A percentile compares a stretch with the other conserved stretches of the same genome.
phyloP scores from a whole-genome alignment of 768 basidiomycete species.

The Amanita phalloides region DNA sequence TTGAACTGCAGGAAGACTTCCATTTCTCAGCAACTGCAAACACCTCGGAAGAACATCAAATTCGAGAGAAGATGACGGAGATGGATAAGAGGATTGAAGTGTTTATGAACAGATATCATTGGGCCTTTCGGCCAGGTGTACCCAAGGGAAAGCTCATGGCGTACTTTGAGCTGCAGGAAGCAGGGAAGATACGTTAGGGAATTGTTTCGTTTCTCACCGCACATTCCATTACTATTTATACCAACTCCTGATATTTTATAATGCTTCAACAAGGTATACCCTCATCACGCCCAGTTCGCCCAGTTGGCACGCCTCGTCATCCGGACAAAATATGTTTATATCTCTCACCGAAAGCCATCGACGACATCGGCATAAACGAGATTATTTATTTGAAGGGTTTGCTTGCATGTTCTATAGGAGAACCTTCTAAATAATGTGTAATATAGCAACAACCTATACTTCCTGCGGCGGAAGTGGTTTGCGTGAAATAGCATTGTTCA shows the following conservation, averaged over 20 bases:
- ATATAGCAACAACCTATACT: no score
- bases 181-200: conserved; percentile 3
- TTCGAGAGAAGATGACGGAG: conserved; percentile 3
- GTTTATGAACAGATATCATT: conserved; percentile 4
- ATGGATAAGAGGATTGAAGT: conserved; percentile 2
- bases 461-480: no score
- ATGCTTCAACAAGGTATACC: no score
- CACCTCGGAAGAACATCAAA: background rate
- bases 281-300: no score
- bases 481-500: no score
- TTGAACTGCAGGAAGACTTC: background rate
- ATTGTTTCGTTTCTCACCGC: background rate
- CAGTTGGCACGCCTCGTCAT: no score
- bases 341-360: no score
- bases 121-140: conserved; percentile 1
- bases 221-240: background rate
- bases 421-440: no score
- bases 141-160: conserved; percentile 2
- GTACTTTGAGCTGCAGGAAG: conserved; percentile 1
- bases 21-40: background rate
- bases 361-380: no score
- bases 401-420: no score
- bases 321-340: no score
- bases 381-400: no score
- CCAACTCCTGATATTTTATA: background rate